These are phyloP conservation scores for Scheffersomyces cryptocercus DNA, from an alignment of 1,139 yeast species.

Conservation along the genomic window DNA sequence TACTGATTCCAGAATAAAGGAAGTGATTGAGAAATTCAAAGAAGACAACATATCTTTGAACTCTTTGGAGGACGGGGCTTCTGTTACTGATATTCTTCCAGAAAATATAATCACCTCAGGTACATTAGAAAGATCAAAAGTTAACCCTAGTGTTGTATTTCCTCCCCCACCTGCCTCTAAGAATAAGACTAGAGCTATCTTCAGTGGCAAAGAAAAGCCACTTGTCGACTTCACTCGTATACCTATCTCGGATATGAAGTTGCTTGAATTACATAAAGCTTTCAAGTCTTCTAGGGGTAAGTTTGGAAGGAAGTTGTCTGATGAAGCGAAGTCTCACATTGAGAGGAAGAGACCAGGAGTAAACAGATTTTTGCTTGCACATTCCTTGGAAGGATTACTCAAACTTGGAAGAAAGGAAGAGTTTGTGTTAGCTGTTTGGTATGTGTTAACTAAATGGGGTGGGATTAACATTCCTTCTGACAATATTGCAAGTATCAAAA, in stretches of 20 bases:
- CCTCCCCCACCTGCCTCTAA: slow-evolving; percentile 31
- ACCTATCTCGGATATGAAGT: neutral
- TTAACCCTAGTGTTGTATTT: slow-evolving; percentile 34
- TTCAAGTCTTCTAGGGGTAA: slow-evolving; percentile 22
- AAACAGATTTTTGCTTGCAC: slow-evolving; percentile 35
- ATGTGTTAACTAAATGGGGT: slow-evolving; percentile 35
- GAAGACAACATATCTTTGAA: slow-evolving; percentile 1
- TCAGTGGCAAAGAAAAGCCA: slow-evolving; percentile 24
- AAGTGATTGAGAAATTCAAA: slow-evolving; percentile 6
- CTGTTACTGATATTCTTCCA: neutral
- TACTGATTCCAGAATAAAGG: slow-evolving; percentile 17
- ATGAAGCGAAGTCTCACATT: slow-evolving; percentile 1
- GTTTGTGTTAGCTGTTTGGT: slow-evolving; percentile 32
- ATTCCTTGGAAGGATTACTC: slow-evolving; percentile 32
- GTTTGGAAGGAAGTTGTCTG: slow-evolving; percentile 20
- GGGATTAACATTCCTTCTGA: slow-evolving; percentile 18
- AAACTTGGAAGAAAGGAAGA: slow-evolving; percentile 35
- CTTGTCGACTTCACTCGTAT: slow-evolving; percentile 35
- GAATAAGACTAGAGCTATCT: slow-evolving; percentile 23
- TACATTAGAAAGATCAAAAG: slow-evolving; percentile 6
- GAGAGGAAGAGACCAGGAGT: slow-evolving; percentile 14
- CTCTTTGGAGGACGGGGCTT: neutral
- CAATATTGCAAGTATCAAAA: slow-evolving; percentile 5
- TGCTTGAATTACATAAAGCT: neutral
- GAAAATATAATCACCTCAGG: slow-evolving; percentile 2